Evolutionary conservation across 192 early-diverging fungal species (phyloP).

Genomic region (Tieghemiomyces parasiticus): DNA sequence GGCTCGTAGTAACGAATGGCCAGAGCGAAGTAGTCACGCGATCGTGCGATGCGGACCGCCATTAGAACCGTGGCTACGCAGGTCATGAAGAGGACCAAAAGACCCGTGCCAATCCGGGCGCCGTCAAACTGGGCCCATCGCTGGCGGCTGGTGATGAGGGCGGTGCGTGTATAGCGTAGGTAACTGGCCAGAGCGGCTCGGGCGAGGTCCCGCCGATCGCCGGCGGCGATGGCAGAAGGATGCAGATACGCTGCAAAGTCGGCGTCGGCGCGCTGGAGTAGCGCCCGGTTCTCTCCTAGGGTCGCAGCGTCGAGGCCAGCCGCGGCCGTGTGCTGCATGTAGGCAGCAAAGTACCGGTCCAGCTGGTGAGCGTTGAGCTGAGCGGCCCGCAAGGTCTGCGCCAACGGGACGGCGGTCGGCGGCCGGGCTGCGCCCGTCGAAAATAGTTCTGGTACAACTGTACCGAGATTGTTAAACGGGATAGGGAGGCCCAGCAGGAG

Average conservation of each 20-base stretch:
- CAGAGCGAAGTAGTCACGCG: slow-evolving; percentile 12
- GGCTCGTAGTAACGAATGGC: slow-evolving; percentile 11
- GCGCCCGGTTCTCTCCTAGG: not conserved
- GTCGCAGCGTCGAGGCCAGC: not conserved
- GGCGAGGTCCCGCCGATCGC: not conserved
- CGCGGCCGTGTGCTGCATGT: not conserved
- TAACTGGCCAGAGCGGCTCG: slow-evolving; percentile 19
- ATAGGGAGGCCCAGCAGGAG: slow-evolving; percentile 71
- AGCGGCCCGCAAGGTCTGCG: slow-evolving; percentile 27
- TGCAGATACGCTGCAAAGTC: too few relatives aligned
- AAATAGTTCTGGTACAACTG: slow-evolving; percentile 77
- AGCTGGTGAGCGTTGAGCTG: slow-evolving; percentile 51
- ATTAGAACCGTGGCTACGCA: slow-evolving; percentile 13
- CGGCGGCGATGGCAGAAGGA: not conserved
- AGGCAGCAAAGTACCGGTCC: slow-evolving; percentile 17
- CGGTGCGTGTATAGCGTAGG: slow-evolving; percentile 35
- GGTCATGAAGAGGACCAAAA: slow-evolving; percentile 26
- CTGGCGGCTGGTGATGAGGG: slow-evolving; percentile 54
- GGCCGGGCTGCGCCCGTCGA: slow-evolving; percentile 14
- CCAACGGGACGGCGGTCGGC: not conserved
- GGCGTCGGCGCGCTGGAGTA: not conserved
- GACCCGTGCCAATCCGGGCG: slow-evolving; percentile 56
- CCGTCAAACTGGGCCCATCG: slow-evolving; percentile 91
- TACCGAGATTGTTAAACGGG: slow-evolving; percentile 87
- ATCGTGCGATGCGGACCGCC: not conserved